Evolutionary conservation across 1,284 basidiomycete genomes (phyloP).

Genomic region (Melampsora abietis-canadensis): DNA sequence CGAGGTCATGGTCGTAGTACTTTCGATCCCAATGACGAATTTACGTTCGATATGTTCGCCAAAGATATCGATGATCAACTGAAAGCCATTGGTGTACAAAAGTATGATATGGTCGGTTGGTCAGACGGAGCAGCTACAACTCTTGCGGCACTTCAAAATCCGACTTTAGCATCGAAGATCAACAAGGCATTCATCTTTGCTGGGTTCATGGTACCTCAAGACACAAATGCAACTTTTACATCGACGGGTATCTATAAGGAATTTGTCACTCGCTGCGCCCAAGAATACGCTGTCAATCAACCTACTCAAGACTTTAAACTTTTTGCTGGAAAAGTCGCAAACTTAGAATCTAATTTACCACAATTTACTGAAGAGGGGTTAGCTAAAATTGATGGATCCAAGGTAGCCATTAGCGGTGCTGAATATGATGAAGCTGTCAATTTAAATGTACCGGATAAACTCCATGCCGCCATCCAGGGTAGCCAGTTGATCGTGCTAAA

Average conservation of each 20-base stretch:
- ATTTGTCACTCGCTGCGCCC: background rate
- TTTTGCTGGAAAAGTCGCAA: background rate
- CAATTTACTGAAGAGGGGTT: background rate
- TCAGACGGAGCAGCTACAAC: background rate
- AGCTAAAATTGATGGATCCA: background rate
- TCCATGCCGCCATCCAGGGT: background rate
- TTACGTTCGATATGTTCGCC: background rate
- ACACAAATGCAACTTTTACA: background rate
- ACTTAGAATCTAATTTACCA: background rate
- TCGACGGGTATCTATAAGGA: background rate
- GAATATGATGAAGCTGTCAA: conserved; percentile 3
- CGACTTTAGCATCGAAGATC: background rate
- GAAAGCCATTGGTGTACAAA: background rate
- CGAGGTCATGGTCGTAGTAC: conserved; percentile 8
- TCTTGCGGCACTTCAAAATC: background rate
- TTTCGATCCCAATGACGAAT: background rate
- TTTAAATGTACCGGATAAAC: background rate
- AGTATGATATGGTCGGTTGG: background rate
- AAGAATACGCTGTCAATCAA: background rate
- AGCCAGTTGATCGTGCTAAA: background rate
- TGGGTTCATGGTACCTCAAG: background rate
- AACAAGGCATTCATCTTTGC: background rate
- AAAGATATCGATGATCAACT: background rate
- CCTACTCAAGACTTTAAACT: background rate
- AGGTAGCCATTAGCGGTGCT: background rate